A percentile compares a stretch with the other conserved stretches of the same genome.
phyloP scores from a whole-genome alignment of 257 asterid genomes.

The Solanum etuberosum region DNA sequence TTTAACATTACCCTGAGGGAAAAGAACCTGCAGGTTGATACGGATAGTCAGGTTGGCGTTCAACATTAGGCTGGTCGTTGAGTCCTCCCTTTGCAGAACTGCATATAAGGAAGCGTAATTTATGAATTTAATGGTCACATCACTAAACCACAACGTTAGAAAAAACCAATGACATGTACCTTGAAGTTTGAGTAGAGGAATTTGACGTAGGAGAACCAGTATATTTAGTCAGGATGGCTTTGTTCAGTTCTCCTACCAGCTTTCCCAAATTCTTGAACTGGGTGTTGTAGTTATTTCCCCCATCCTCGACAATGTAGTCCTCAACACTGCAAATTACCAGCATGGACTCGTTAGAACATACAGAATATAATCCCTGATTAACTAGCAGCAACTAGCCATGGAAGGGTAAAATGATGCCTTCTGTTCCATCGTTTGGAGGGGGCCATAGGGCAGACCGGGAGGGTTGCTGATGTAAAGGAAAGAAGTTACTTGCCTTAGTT shows the following conservation, averaged over 20 bases:
- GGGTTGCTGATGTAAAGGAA: neutral
- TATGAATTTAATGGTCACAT: neutral
- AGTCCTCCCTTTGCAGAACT: neutral
- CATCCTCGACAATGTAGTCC: constrained; percentile 35
- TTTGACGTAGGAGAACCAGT: constrained; percentile 17
- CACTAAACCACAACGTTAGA: neutral
- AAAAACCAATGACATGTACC: constrained; percentile 17
- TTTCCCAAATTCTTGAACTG: constrained; percentile 66
- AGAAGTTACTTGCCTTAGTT: constrained; percentile 33
- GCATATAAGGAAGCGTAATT: neutral
- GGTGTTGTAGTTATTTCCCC: constrained; percentile 29
- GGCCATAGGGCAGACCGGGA: neutral
- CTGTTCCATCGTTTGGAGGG: neutral
- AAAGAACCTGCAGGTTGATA: neutral
- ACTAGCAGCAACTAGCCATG: neutral
- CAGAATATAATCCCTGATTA: neutral
- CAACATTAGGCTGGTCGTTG: neutral
- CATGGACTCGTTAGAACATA: neutral
- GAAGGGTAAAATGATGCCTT: neutral
- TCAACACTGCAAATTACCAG: constrained; percentile 25
- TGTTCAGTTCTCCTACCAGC: constrained; percentile 35
- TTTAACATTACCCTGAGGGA: constrained; percentile 8
- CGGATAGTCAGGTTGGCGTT: neutral
- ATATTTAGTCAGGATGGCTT: constrained; percentile 28
- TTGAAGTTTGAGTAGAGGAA: constrained; percentile 17